Percentiles rank a stretch among this genome's conserved stretches.
These are phyloP conservation scores for Chrysoporthe austroafricana DNA, from an alignment of 2,329 filamentous ascomycete genomes.

Conservation along the genomic window DNA sequence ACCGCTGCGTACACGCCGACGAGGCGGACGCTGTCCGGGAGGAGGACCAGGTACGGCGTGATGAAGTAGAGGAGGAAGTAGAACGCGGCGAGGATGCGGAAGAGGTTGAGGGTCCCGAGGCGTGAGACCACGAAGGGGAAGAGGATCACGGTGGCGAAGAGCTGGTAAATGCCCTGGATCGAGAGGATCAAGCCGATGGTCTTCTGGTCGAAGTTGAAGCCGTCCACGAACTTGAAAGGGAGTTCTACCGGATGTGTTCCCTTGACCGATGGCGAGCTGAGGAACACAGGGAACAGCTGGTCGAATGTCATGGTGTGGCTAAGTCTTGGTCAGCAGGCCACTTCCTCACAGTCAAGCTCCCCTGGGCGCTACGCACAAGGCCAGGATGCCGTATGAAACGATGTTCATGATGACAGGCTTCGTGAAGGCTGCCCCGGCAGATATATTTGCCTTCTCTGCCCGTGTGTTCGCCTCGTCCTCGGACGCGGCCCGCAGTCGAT, in stretches of 20 bases:
- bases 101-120: conserved; percentile 79
- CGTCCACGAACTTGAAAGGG: conserved; percentile 87
- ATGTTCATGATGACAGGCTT: conserved; percentile 86
- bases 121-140: conserved; percentile 78
- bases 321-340: conserved; percentile 33
- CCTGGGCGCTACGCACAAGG: conserved; percentile 73
- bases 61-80: conserved; percentile 89
- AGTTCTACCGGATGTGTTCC: conserved; percentile 59
- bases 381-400: conserved; percentile 86
- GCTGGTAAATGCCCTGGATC: conserved; percentile 85
- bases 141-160: conserved; percentile 81
- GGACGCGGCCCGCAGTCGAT: conserved; percentile 17
- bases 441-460: conserved; percentile 21
- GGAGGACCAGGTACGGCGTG: conserved; percentile 85
- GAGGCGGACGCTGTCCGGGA: conserved; percentile 73
- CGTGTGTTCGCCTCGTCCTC: conserved; percentile 42
- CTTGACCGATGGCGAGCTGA: conserved; percentile 67
- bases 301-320: conserved; percentile 98
- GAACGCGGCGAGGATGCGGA: conserved; percentile 76
- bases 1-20: conserved; percentile 77
- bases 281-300: conserved; percentile 88
- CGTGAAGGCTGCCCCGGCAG: conserved; percentile 67
- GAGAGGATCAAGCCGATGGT: conserved; percentile 87
- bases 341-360: no score
- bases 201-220: conserved; percentile 82